Conservation (phyloP, 306 rosid species). For the Fagus crenata region DNA sequence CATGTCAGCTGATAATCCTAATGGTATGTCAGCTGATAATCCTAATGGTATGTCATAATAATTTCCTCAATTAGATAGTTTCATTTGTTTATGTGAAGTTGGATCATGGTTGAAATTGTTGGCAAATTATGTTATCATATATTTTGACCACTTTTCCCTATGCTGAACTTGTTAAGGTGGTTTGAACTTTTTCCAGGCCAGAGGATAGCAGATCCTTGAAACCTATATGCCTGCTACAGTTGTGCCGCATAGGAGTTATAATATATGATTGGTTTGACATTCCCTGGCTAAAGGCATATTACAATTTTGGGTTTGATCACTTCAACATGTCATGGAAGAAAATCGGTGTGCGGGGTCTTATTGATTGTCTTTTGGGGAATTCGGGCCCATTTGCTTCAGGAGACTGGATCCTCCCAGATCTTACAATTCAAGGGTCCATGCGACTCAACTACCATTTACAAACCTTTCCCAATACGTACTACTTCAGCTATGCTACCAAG, state of each 20-base stretch:
- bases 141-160: conserved; percentile 7
- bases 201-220: conserved; percentile 86
- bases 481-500: conserved; percentile 93
- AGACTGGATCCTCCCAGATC: conserved; percentile 99
- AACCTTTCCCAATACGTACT: conserved; percentile 82
- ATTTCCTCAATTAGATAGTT: background rate
- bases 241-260: conserved; percentile 83
- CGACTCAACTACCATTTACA: conserved; percentile 52
- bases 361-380: conserved; percentile 73
- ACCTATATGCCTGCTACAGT: conserved; percentile 70
- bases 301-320: conserved; percentile 95
- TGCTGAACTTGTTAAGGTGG: conserved; percentile 28
- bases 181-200: conserved; percentile 57
- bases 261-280: conserved; percentile 92
- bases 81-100: background rate
- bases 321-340: conserved; percentile 80
- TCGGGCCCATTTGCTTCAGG: conserved; percentile 87
- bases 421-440: conserved; percentile 90
- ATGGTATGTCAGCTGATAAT: background rate
- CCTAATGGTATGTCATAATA: background rate
- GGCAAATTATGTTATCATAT: background rate
- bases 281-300: conserved; percentile 78
- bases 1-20: background rate
- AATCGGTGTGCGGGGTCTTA: conserved; percentile 76
- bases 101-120: background rate